A percentile compares a stretch with the other conserved stretches of the same genome.
phyloP scores from a whole-genome alignment of 1,284 basidiomycete genomes.

The Apiotrichum sp. region DNA sequence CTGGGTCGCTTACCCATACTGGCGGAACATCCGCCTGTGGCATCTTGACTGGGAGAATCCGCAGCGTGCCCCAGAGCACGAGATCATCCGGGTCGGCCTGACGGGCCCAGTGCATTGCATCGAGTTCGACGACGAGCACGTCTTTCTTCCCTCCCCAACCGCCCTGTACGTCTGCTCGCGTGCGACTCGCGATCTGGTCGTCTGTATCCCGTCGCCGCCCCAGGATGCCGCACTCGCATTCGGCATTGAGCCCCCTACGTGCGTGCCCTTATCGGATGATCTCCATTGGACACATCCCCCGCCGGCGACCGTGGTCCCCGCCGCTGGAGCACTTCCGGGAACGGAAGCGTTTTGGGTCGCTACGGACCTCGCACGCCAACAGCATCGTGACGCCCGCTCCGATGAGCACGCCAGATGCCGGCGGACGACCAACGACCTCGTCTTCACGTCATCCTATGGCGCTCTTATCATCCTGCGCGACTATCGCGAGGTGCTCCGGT shows the following conservation, averaged over 20 bases:
- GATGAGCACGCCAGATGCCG: conserved; percentile 14
- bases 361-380: neutral
- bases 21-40: neutral
- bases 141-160: conserved; percentile 26
- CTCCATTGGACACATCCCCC: neutral
- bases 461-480: conserved; percentile 21
- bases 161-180: conserved; percentile 27
- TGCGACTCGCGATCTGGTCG: conserved; percentile 8
- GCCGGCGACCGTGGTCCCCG: neutral
- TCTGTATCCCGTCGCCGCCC: conserved; percentile 14
- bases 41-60: neutral
- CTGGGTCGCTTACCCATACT: neutral
- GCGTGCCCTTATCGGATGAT: neutral
- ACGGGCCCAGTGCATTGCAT: conserved; percentile 24
- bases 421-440: conserved; percentile 23
- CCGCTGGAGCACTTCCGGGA: neutral
- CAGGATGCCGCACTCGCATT: neutral
- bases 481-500: conserved; percentile 19
- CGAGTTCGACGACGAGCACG: conserved; percentile 36
- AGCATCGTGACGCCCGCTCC: conserved; percentile 3
- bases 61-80: too few relatives aligned
- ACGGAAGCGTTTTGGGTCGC: neutral
- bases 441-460: conserved; percentile 18
- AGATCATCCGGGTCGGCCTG: neutral
- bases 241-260: neutral